Percentiles rank a stretch among this genome's conserved stretches.
phyloP scores from a whole-genome alignment of 2,329 filamentous ascomycete genomes.

The Hymenotorrendiella dingleyae region DNA sequence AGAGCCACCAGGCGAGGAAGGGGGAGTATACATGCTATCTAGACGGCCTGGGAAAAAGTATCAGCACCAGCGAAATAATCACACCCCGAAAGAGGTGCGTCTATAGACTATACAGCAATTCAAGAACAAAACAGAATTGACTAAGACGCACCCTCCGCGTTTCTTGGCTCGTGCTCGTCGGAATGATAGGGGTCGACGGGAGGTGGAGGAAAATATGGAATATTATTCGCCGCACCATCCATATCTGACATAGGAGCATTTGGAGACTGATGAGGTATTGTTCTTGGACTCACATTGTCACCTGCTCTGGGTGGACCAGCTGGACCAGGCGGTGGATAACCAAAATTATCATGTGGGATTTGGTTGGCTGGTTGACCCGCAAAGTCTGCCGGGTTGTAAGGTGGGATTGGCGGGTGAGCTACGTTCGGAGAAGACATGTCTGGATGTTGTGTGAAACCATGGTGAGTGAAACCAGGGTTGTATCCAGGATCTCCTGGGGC shows the following conservation, averaged over 20 bases:
- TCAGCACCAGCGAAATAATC: constrained; percentile 3
- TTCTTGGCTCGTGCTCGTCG: constrained; percentile 22
- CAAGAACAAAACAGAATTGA: constrained; percentile 5
- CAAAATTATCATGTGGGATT: constrained; percentile 15
- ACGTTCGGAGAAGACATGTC: constrained; percentile 22
- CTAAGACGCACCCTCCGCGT: constrained; percentile 27
- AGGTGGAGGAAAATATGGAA: constrained; percentile 26
- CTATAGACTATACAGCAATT: not conserved
- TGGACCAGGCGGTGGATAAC: constrained; percentile 14
- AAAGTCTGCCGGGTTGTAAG: constrained; percentile 30
- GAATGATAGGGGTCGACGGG: constrained; percentile 21
- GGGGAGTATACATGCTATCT: constrained; percentile 10
- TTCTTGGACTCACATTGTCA: constrained; percentile 31
- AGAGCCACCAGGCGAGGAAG: constrained; percentile 9
- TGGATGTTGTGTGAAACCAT: constrained; percentile 22
- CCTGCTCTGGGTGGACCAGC: constrained; percentile 19
- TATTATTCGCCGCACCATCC: constrained; percentile 5
- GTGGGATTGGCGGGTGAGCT: constrained; percentile 21
- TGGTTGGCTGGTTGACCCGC: constrained; percentile 13
- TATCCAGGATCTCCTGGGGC: constrained; percentile 11
- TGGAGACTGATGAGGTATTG: constrained; percentile 15
- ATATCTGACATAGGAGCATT: constrained; percentile 1
- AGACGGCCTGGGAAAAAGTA: constrained; percentile 7
- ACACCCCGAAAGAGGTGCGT: constrained; percentile 1
- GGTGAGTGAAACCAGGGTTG: constrained; percentile 18